phyloP scores from a whole-genome alignment of 148 eudicot species.

The Diospyros kaki region DNA sequence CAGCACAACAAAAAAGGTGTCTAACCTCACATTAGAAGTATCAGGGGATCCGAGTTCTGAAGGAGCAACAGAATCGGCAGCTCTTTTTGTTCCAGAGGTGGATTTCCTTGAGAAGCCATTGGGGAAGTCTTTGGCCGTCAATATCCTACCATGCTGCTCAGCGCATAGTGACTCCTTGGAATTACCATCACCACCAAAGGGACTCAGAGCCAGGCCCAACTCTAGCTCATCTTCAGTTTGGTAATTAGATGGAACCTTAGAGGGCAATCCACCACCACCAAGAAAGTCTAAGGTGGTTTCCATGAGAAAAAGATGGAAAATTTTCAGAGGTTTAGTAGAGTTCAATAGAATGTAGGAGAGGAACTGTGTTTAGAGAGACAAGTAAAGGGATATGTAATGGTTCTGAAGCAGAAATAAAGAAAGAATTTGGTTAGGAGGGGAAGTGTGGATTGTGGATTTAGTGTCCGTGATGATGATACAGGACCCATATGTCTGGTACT shows the following conservation, averaged over 20 bases:
- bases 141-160: constrained; percentile 25
- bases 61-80: constrained; percentile 11
- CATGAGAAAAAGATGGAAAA: constrained; percentile 5
- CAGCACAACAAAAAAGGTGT: too few relatives aligned
- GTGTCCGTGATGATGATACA: background rate
- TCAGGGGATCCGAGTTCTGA: constrained; percentile 18
- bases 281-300: constrained; percentile 22
- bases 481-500: constrained; percentile 25
- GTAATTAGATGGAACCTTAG: background rate
- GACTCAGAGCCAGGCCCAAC: constrained; percentile 45
- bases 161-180: constrained; percentile 11
- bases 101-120: constrained; percentile 21
- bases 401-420: constrained; percentile 15
- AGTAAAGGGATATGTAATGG: background rate
- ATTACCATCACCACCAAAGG: constrained; percentile 22
- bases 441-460: background rate
- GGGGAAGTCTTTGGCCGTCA: constrained; percentile 53
- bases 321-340: background rate
- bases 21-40: constrained; percentile 25
- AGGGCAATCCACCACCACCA: background rate
- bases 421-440: background rate
- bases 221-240: constrained; percentile 42
- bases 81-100: too few relatives aligned
- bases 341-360: background rate
- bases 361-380: constrained; percentile 1